phyloP scores from a whole-genome alignment of 371 early-diverging fungal genomes.

The Mortierella sp. region DNA sequence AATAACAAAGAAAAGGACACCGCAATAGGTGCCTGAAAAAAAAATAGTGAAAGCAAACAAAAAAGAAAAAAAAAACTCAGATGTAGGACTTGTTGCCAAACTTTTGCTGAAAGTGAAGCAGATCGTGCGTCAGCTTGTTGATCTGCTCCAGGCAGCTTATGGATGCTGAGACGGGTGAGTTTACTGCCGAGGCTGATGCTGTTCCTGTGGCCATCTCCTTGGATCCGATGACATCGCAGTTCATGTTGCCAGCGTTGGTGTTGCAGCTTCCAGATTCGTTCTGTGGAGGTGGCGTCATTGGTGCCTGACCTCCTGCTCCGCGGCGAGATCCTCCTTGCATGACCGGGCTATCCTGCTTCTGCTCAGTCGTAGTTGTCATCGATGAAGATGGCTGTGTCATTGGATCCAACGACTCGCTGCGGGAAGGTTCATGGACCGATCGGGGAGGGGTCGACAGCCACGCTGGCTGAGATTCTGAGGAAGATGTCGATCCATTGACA shows the following conservation, averaged over 20 bases:
- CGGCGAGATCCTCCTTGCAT: not conserved
- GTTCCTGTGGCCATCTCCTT: not conserved
- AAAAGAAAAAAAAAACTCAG: not conserved
- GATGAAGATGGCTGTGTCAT: not conserved
- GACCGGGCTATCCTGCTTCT: not conserved
- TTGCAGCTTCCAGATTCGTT: constrained; percentile 1
- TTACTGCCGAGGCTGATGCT: not conserved
- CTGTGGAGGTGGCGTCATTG: constrained; percentile 45
- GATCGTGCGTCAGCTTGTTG: constrained; percentile 58
- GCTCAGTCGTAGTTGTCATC: not conserved
- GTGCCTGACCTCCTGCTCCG: constrained; percentile 13
- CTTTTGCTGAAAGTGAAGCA: constrained; percentile 61
- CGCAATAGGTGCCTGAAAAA: constrained; percentile 37
- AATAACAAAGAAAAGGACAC: constrained; percentile 47
- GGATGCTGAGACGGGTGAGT: not conserved
- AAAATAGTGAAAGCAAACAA: constrained; percentile 50
- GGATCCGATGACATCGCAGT: not conserved
- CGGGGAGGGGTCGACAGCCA: constrained; percentile 38
- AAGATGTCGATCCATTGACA: not conserved
- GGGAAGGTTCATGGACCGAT: constrained; percentile 35
- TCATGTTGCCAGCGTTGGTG: not conserved
- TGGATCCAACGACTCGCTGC: constrained; percentile 21
- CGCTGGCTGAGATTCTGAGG: constrained; percentile 8
- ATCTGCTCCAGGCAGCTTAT: constrained; percentile 62
- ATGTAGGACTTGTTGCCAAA: constrained; percentile 13